Conservation (phyloP, 2,329 filamentous ascomycete species). For the Rhinocladiella similis region DNA sequence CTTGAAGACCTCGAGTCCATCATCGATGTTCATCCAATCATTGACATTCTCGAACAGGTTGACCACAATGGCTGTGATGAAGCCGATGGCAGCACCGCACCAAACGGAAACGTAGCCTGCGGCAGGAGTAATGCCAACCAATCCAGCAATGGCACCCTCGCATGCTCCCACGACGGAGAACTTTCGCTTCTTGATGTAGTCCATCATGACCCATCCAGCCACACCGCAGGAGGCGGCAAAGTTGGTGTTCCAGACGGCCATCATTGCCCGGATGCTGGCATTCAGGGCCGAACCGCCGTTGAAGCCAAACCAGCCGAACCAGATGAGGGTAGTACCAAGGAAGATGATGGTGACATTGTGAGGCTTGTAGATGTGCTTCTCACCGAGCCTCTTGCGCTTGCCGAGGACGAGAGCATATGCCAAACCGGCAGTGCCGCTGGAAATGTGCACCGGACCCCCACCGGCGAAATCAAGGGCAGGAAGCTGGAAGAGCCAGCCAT, state of each 20-base stretch:
- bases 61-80: constrained; percentile 55
- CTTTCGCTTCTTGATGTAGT: constrained; percentile 81
- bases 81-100: constrained; percentile 57
- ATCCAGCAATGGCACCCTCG: constrained; percentile 81
- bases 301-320: constrained; percentile 79
- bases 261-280: constrained; percentile 79
- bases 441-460: constrained; percentile 73
- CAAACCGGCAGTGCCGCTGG: constrained; percentile 69
- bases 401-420: constrained; percentile 74
- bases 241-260: constrained; percentile 85
- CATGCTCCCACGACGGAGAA: constrained; percentile 94
- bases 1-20: constrained; percentile 59
- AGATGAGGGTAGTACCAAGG: constrained; percentile 60
- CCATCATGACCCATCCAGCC: constrained; percentile 77
- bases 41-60: constrained; percentile 53
- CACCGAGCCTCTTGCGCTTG: constrained; percentile 59
- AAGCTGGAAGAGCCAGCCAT: constrained; percentile 69
- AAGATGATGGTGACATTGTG: constrained; percentile 75
- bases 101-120: constrained; percentile 81
- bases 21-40: constrained; percentile 56
- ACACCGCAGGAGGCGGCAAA: constrained; percentile 80
- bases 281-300: constrained; percentile 83
- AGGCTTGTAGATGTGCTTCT: constrained; percentile 55
- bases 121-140: constrained; percentile 88
- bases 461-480: constrained; percentile 74